These are phyloP conservation scores for Blastobotrys persicus DNA, from an alignment of 1,139 yeast genomes.

Conservation along the genomic window DNA sequence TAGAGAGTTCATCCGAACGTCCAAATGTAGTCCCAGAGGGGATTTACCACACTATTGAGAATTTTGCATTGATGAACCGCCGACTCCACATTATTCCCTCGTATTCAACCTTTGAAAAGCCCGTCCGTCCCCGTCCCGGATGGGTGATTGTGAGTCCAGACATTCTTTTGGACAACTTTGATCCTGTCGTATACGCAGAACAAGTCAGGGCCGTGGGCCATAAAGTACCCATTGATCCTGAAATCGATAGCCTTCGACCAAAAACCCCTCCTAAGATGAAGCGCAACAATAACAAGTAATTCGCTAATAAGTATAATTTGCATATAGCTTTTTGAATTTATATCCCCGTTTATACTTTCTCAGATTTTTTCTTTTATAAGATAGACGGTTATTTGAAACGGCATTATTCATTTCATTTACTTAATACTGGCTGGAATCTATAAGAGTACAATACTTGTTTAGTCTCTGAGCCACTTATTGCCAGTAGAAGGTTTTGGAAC, in stretches of 20 bases:
- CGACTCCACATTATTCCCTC: constrained; percentile 83
- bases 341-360: not conserved
- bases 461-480: constrained; percentile 46
- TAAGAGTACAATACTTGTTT: constrained; percentile 3
- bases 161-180: constrained; percentile 68
- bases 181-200: constrained; percentile 44
- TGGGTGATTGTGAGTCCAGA: constrained; percentile 94
- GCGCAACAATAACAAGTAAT: constrained; percentile 2
- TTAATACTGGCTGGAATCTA: too few relatives aligned
- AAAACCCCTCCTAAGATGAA: constrained; percentile 57
- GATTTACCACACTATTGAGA: constrained; percentile 82
- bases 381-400: too few relatives aligned
- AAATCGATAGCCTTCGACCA: constrained; percentile 79
- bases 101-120: constrained; percentile 40
- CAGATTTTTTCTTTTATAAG: too few relatives aligned
- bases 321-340: too few relatives aligned
- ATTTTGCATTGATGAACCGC: constrained; percentile 77
- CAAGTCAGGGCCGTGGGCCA: constrained; percentile 39
- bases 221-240: constrained; percentile 63
- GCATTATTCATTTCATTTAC: too few relatives aligned
- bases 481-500: constrained; percentile 58
- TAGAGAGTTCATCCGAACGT: constrained; percentile 43
- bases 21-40: constrained; percentile 67
- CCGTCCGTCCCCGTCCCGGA: constrained; percentile 74
- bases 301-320: too few relatives aligned